phyloP scores from a whole-genome alignment of 2,329 filamentous ascomycete species.

The Fusarium sp. region DNA sequence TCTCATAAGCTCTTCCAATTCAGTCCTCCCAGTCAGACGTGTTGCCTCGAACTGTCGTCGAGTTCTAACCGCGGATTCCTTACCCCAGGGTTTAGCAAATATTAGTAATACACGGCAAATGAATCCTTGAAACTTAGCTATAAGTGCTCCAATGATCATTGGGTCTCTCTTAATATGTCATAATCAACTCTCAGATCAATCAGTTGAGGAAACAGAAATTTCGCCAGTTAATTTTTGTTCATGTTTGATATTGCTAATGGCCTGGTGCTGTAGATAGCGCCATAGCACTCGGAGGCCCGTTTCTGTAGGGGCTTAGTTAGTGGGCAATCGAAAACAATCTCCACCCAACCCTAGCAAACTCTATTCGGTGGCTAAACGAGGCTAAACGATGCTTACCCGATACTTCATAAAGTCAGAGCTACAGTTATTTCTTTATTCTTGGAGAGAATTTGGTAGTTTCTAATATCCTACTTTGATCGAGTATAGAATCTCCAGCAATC shows the following conservation, averaged over 20 bases:
- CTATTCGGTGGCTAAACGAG: background rate
- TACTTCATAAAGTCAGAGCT: background rate
- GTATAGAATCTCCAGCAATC: background rate
- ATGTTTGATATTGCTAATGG: background rate
- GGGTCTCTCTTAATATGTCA: background rate
- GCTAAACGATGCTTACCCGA: background rate
- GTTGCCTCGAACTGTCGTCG: background rate
- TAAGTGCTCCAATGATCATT: accelerated
- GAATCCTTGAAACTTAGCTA: too few relatives aligned
- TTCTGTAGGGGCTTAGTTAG: background rate
- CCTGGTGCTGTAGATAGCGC: background rate
- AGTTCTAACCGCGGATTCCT: too few relatives aligned
- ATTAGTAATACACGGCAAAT: background rate
- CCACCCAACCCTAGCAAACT: background rate
- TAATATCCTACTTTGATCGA: accelerated
- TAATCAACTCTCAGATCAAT: background rate
- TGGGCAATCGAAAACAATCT: accelerated
- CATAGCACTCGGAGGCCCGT: accelerated
- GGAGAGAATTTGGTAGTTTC: background rate
- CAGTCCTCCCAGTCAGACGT: background rate
- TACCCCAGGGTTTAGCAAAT: background rate
- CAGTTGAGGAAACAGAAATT: too few relatives aligned
- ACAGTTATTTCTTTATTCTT: background rate
- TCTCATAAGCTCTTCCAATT: background rate
- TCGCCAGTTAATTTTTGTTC: background rate